Conservation (phyloP, 2,329 filamentous ascomycete species). For the Penicillium sp. region DNA sequence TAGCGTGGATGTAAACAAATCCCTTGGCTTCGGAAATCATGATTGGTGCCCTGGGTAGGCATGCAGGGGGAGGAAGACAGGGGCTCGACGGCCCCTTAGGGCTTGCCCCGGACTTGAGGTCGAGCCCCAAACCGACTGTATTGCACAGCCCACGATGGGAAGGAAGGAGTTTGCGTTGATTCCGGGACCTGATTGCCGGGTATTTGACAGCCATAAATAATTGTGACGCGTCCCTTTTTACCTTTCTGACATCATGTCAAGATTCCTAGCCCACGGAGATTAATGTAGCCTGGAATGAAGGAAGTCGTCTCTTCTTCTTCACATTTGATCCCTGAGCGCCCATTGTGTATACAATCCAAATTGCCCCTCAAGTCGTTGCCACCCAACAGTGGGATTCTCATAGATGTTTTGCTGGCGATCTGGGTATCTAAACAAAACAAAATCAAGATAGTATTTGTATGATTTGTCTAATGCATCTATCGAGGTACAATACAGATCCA, state of each 20-base stretch:
- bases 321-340: background rate
- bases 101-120: background rate
- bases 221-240: constrained; percentile 1
- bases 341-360: background rate
- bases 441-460: too few species aligned
- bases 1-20: constrained; percentile 2
- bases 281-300: constrained; percentile 20
- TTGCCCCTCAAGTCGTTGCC: background rate
- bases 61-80: constrained; percentile 8
- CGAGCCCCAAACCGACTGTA: background rate
- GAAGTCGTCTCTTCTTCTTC: background rate
- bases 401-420: background rate
- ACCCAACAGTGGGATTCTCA: background rate
- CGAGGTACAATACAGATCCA: background rate
- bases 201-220: background rate
- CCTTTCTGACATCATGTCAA: constrained; percentile 10
- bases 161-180: background rate
- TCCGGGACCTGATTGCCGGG: background rate
- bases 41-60: background rate
- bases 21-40: background rate
- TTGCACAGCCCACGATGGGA: background rate
- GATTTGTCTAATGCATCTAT: too few species aligned
- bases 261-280: constrained; percentile 19
- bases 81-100: background rate
- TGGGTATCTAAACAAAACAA: too few species aligned